Evolutionary conservation across 352 stramenopile genomes (phyloP), one percentile per base, ranked within the genome.

Genomic region (Globisporangium irregulare): DNA sequence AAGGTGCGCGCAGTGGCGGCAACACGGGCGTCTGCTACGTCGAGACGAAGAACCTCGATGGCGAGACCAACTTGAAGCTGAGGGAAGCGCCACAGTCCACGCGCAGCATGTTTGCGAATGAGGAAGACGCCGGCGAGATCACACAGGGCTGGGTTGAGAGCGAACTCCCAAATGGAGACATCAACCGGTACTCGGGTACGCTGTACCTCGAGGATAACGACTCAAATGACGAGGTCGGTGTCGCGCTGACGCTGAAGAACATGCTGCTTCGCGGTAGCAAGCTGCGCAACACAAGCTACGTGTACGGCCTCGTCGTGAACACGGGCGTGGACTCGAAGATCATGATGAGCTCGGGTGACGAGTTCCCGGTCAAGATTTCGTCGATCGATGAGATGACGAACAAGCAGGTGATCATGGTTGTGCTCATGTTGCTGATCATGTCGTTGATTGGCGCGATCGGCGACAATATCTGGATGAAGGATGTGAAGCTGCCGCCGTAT

Each of bases 241-340:
- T 94, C 18, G 81, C 84, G 4, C 75, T 95, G 22, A 67, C 77
- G n/a, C 64, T 94, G 20, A 93, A 95, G 62, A 97, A 98, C 71
- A 91, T 98, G 73, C 74, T 98, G 5, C 78, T 98, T 60, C 87
- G 94, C 9, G 94, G 93, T 9, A 95, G 90, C 72, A 88, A 94
- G 61, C 64, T 98, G 6, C 86, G 93, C 4, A 97, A 98, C 68
- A 98, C 93, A 8, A 89, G 89, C 32, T 96, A 65, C 43, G 82
- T 90, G 4, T 95, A 95, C 38, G 95, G 93, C 0, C 67, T 99
- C 7, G 96, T 98, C 5, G 79, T 98, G 10, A 98, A 98, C 73
- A 98, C 93, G 7, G 94, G 93, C 27, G 76, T 96, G 34, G 93
- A 98, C 63, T 84, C 81, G 6, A 98, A 98, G 73, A 96, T 98